Evolutionary conservation across 345 rosid genomes (phyloP).

Genomic region (Odontarrhena argentea): DNA sequence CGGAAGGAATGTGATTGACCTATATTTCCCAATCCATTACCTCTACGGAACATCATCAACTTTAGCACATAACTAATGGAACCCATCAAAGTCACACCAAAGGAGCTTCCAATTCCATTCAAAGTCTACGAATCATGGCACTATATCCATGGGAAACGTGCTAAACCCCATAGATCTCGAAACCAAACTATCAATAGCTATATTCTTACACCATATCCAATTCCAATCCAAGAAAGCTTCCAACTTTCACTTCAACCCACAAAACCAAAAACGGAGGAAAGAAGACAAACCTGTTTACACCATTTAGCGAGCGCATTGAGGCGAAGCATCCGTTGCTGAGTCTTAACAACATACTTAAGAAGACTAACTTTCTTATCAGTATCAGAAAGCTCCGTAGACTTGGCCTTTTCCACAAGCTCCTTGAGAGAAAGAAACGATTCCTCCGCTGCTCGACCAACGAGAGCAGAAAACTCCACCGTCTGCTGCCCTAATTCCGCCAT

Average conservation of each 20-base stretch:
- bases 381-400: conserved; percentile 70
- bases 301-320: conserved; percentile 94
- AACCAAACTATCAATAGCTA: neutral
- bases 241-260: conserved; percentile 15
- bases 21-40: conserved; percentile 2
- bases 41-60: conserved; percentile 4
- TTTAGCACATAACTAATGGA: conserved; percentile 4
- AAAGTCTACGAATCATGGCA: neutral
- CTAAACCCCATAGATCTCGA: conserved; percentile 3
- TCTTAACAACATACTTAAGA: conserved; percentile 74
- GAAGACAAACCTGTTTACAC: conserved; percentile 85
- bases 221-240: conserved; percentile 26
- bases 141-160: neutral
- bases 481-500: conserved; percentile 90
- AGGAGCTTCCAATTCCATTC: neutral
- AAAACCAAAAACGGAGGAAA: conserved; percentile 8
- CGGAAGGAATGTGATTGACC: neutral
- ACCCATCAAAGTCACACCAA: conserved; percentile 5
- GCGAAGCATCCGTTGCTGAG: conserved; percentile 93
- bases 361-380: conserved; percentile 81
- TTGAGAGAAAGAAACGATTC: conserved; percentile 78
- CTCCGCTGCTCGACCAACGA: conserved; percentile 78
- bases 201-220: conserved; percentile 10
- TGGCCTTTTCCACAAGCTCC: conserved; percentile 81
- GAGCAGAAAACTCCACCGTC: conserved; percentile 76